Base-by-base conservation (phyloP, 257 asterid species). In the Rehmannia glutinosa region DNA sequence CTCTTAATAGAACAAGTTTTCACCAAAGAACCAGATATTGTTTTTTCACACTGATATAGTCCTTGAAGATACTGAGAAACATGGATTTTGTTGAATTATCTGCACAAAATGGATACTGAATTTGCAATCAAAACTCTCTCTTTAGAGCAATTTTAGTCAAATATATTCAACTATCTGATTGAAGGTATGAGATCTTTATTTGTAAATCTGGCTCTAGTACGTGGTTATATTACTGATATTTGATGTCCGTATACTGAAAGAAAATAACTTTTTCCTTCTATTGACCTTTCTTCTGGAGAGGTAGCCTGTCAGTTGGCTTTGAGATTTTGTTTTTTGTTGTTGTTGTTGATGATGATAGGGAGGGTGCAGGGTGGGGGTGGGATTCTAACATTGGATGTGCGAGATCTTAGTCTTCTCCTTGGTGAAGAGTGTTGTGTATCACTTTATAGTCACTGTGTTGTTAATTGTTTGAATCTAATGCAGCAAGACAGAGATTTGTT, bases 401-500 rank as follows among this genome's bases (percentile, higher is more conserved):
- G 11, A n/a, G 9, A 38, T 55, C 70, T 60, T 61, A 56, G 65
- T 28, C 70, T 42, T 7, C 55, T 50, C 62, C 54, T 54, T 47
- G 58, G 32, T 59, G 39, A 42, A 64, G 42, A 28, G 33, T 50
- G 16, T 38, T 30, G 38, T 63, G 64, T 23, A 12, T 65, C 55
- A 19, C 69, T 58, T 56, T 21, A 21, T 23, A 36, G 20, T 57
- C 7, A 59, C 42, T 33, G 33, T 11, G 46, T 49, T 61, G 55
- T 57, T 65, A 23, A 47, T 68, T 71, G 52, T 62, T 57, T 59
- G 68, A 50, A 64, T 45, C 33, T 66, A 46, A 62, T 84, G 86
- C 95, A 94, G 99, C 99, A 62, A 84, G 83, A 62, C 78, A 76
- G 82, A 85, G 84, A 76, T 85, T 72, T 68, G 61, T 94, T 64